Base-by-base conservation (phyloP, 257 asterid genomes). In the Avicennia marina region DNA sequence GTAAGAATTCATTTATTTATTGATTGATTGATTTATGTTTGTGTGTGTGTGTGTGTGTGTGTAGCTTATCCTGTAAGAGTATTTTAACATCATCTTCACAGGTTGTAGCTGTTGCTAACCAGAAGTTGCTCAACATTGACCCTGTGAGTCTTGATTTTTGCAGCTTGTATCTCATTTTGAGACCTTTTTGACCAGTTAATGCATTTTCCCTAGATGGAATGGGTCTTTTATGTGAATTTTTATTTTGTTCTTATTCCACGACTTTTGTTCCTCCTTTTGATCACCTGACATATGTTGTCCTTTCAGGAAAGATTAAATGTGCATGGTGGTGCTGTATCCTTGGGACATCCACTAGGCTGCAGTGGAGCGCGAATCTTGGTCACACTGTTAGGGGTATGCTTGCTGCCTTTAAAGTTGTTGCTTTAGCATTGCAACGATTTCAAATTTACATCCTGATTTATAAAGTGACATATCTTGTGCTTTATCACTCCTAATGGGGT, bases 341-440 rank as follows among this genome's bases (percentile, higher is more conserved):
- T 85, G 78, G 98, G 98, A 56, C 96, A 91, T 73, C 96, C 98
- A 25, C 6, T 91, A 38, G 95, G 98, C 54, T 91, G 96, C 73
- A 85, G 98, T 61, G 98, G 95, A 75, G 98, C 96, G 24, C 89
- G 96, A 46, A 88, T 91, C 70, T 65, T 91, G 80, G 70, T 88
- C 67, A 81, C 98, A n/a, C 78, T 91, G 63, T 72, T 88, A 46
- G 98, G 98, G 81, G 98, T 88, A 78, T 50, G 66, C 34, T 32
- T 63, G 25, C 58, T 11, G 31, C 68, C 49, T 58, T 38, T 25
- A 11, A n/a, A n/a, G n/a, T n/a, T n/a, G n/a, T n/a, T n/a, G n/a
- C n/a, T n/a, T n/a, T n/a, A n/a, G n/a, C n/a, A n/a, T n/a, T n/a
- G n/a, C n/a, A n/a, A n/a, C n/a, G n/a, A n/a, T n/a, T n/a, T n/a